Evolutionary conservation across 2,329 filamentous ascomycete species (phyloP), one percentile per base, ranked within the genome.

Genomic region (Epichloe glyceriae): DNA sequence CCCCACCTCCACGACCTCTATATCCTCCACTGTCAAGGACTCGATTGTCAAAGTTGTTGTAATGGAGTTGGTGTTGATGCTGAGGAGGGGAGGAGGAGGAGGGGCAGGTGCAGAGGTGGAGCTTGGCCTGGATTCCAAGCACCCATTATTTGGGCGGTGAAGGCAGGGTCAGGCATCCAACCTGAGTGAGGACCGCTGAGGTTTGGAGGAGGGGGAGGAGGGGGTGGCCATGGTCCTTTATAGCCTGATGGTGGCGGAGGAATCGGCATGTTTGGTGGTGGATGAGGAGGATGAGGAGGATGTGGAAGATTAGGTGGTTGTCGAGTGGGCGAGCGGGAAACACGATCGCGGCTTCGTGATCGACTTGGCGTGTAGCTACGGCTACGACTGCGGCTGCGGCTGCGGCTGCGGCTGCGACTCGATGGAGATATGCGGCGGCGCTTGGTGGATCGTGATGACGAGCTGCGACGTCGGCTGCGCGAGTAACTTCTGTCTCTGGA

Each of bases 141-240:
- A 22, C 58, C 58, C 53, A 61, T 58, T 56, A 61, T 62, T 38
- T 58, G 61, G 12, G 55, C 54, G 43, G 57, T 53, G 52, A 63
- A 57, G 22, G 56, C 53, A 19, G 60, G 56, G 40, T 65, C 60
- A 3, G 58, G 56, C 7, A 58, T 61, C 65, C 64, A 67, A 45
- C 50, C 56, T 49, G 26, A 26, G 19, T 19, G 42, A 22, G 17
- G 26, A 14, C n/a, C 26, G 12, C 15, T 17, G 2, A n/a, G 42
- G n/a, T n/a, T 20, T 7, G 41, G 3, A n/a, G 4, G 11, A 43
- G 40, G 40, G 8, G 14, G 63, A n/a, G 62, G 62, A 2, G 63
- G 64, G 2, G 62, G 64, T 5, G 70, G 70, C 70, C 72, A 74
- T 11, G 65, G 63, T 2, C 70, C 70, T 46, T 65, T 62, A 48